Evolutionary conservation across 164 flowering plant species (phyloP).

Genomic region (Vitis rotundifolia): DNA sequence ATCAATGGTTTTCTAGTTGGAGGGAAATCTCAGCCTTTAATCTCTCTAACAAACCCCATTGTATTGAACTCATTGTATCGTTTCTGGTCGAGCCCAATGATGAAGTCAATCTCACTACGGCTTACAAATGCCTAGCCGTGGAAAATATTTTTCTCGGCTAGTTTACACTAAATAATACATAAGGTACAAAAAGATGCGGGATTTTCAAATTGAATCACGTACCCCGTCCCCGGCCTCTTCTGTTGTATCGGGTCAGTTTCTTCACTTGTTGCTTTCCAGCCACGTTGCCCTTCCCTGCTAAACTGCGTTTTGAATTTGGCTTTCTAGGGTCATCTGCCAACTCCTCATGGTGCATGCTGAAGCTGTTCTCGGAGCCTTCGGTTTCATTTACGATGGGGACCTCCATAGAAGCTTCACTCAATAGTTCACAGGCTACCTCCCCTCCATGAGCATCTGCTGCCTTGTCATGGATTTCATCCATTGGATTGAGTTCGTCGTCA

Average conservation of each 20-base stretch:
- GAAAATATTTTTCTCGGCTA: neutral
- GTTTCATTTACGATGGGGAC: slow-evolving; percentile 34
- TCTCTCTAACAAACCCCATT: no score
- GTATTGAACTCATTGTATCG: no score
- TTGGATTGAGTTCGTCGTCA: slow-evolving; percentile 17
- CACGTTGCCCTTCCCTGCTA: slow-evolving; percentile 1
- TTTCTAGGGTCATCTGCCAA: slow-evolving; percentile 1
- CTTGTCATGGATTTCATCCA: slow-evolving; percentile 11
- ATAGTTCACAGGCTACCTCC: slow-evolving; percentile 30
- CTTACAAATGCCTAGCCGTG: slow-evolving; percentile 3
- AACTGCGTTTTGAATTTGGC: slow-evolving; percentile 9
- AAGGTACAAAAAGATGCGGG: neutral
- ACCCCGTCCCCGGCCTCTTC: slow-evolving; percentile 33
- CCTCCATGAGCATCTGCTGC: slow-evolving; percentile 7
- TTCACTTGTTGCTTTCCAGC: slow-evolving; percentile 24
- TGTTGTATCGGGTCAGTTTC: slow-evolving; percentile 21
- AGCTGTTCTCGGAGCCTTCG: slow-evolving; percentile 33
- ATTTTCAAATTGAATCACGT: slow-evolving; percentile 1
- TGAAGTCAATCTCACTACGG: neutral
- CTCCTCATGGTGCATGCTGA: slow-evolving; percentile 19
- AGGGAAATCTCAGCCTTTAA: no score
- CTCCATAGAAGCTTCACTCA: slow-evolving; percentile 42
- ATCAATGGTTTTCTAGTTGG: no score
- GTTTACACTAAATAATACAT: slow-evolving; percentile 14
- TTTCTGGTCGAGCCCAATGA: no score